phyloP scores from a whole-genome alignment of 2,329 filamentous ascomycete genomes.

The Fusarium irregulare region DNA sequence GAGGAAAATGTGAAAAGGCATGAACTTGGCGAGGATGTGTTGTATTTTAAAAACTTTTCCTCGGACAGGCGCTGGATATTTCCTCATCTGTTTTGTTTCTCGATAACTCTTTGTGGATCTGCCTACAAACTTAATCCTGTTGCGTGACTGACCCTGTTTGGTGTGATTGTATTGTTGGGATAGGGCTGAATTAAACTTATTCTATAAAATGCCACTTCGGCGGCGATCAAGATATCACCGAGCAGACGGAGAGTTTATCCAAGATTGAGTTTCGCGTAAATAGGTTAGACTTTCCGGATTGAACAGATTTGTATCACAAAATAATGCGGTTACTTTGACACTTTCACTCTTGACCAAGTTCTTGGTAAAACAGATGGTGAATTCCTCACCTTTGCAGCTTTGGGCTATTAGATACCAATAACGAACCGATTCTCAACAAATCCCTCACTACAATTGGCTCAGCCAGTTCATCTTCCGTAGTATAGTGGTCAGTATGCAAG shows the following conservation, averaged over 20 bases:
- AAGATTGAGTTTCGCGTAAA: not conserved
- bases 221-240: not conserved
- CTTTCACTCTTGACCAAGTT: too few relatives aligned
- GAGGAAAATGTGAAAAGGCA: not conserved
- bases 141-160: not conserved
- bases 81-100: not conserved
- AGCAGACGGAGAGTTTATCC: not conserved
- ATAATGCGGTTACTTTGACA: too few relatives aligned
- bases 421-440: not conserved
- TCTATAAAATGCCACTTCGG: not conserved
- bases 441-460: not conserved
- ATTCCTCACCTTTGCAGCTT: too few relatives aligned
- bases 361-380: too few relatives aligned
- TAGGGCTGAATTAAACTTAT: not conserved
- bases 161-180: not conserved
- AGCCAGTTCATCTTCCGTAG: not conserved
- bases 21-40: not conserved
- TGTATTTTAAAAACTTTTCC: not conserved
- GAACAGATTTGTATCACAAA: too few relatives aligned
- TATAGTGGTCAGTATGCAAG: not conserved
- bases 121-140: not conserved
- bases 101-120: fast-evolving
- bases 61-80: fast-evolving
- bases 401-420: not conserved
- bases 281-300: too few relatives aligned